phyloP scores from a whole-genome alignment of 2,329 filamentous ascomycete species.

The Xylariaceae sp. region DNA sequence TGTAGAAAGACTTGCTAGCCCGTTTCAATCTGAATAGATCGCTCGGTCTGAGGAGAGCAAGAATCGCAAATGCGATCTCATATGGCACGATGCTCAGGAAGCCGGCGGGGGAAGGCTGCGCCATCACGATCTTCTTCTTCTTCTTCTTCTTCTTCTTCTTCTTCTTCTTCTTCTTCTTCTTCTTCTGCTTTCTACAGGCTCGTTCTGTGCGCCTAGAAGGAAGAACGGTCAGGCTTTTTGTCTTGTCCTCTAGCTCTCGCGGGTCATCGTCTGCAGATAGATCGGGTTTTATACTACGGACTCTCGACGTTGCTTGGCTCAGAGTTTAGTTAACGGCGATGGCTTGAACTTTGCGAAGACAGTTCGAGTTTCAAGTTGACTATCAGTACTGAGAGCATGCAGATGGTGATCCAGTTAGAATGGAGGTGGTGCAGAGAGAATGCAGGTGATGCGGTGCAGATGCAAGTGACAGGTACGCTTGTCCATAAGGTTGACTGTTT shows the following conservation, averaged over 20 bases:
- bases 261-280: conserved; percentile 38
- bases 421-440: no score
- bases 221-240: conserved; percentile 39
- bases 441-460: no score
- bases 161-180: conserved; percentile 40
- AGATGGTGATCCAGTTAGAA: no score
- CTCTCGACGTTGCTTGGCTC: conserved; percentile 3
- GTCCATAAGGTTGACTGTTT: no score
- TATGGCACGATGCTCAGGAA: conserved; percentile 43
- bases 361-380: no score
- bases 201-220: conserved; percentile 50
- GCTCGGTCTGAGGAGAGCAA: conserved; percentile 43
- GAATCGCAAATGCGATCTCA: conserved; percentile 46
- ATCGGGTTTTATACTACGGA: not conserved
- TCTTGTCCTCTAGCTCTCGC: conserved; percentile 41
- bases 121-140: conserved; percentile 36
- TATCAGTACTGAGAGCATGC: no score
- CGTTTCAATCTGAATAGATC: conserved; percentile 45
- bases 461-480: no score
- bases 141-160: conserved; percentile 35
- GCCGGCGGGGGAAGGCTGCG: conserved; percentile 26
- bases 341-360: no score
- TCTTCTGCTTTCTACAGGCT: conserved; percentile 12
- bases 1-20: conserved; percentile 38
- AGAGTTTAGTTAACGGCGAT: no score